Evolutionary conservation across 805 yeast species (phyloP), one percentile per base, ranked within the genome.

Genomic region (Saturnispora saitoi): DNA sequence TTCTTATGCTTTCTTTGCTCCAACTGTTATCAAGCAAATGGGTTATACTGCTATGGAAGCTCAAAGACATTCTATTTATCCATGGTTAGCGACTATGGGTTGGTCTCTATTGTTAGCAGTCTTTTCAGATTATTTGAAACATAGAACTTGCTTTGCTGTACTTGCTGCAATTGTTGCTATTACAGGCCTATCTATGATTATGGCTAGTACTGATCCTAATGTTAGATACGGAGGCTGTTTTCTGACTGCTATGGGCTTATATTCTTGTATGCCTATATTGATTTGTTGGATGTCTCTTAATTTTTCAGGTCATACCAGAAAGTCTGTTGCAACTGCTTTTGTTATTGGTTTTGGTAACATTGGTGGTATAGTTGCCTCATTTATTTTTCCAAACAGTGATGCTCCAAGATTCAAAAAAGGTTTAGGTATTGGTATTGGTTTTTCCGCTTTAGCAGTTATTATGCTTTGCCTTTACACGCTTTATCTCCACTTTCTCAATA

Each of bases 61-160:
- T 11, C 87, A 87, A 64, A 76, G 82, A 50, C 82, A 81, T 67
- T 83, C 95, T 0, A 86, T 88, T 44, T 88, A 87, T 56, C 95
- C 95, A 15, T 87, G 95, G 90, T 70, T 86, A 43, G 68, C 73
- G 28, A 85, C 95, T 0, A 84, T 87, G 60, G 88, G 83, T 9
- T 67, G 74, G 28, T 76, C 82, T 34, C 79, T 81, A 65, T 57
- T 76, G 4, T 54, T 76, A 12, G 91, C 95, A 0, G 65, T 70
- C 50, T 51, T 70, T 48, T 82, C 93, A 1, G 95, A 87, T 63
- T 63, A 58, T 39, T 39, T 67, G 15, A 69, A 74, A 51, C 58
- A 61, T 28, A 72, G 88, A 66, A 63, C 75, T 29, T 71, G 73
- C 43, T 70, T 66, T 53, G 71, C 72, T 4, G 14, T 70, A 9